phyloP scores from a whole-genome alignment of 441 rosid genomes.

The Metrosideros polymorpha region DNA sequence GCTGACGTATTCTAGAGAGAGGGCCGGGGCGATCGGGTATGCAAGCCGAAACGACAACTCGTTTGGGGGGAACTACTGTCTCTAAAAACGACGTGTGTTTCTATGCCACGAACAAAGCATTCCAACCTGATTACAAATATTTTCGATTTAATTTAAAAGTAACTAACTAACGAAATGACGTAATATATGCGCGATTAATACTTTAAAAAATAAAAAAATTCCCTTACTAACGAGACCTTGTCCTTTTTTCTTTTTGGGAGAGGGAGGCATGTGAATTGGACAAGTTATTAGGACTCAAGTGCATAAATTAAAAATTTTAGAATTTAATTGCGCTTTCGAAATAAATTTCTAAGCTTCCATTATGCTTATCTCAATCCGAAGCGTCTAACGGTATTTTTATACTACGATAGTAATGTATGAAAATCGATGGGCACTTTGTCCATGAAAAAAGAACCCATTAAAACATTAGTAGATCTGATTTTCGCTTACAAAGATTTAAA shows the following conservation, averaged over 20 bases:
- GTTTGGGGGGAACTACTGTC: neutral
- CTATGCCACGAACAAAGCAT: neutral
- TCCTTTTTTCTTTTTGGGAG: neutral
- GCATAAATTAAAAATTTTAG: fast-evolving
- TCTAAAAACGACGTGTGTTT: neutral
- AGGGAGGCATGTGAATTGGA: neutral
- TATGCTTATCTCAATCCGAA: neutral
- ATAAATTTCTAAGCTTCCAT: fast-evolving
- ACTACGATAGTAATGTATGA: no score
- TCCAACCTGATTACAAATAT: fast-evolving
- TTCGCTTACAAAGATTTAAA: no score
- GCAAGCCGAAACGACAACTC: neutral
- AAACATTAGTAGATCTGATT: no score
- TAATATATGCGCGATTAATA: neutral
- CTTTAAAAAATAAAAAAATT: neutral
- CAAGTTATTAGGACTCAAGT: fast-evolving
- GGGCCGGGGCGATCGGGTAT: neutral
- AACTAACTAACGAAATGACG: neutral
- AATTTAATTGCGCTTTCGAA: fast-evolving
- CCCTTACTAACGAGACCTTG: neutral
- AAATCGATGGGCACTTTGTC: neutral
- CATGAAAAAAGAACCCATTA: no score
- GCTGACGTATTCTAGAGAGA: neutral
- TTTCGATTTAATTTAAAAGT: neutral
- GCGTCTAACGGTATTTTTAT: no score